These are phyloP conservation scores for Xylariomycetidae sp. DNA, from an alignment of 2,329 filamentous ascomycete species.

Conservation along the genomic window DNA sequence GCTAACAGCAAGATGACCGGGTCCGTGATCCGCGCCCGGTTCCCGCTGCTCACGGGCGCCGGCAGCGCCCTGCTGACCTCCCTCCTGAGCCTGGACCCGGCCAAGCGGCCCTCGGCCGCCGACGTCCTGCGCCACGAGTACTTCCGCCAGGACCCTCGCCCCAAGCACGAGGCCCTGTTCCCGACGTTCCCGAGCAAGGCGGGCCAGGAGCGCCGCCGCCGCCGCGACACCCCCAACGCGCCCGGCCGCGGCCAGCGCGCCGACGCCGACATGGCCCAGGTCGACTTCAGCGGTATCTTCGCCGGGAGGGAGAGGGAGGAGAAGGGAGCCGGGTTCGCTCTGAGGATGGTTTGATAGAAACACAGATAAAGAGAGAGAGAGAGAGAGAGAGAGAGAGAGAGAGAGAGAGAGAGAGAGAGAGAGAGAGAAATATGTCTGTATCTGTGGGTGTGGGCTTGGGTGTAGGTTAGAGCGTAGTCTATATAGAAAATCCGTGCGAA, in stretches of 20 bases:
- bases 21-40: conserved; percentile 66
- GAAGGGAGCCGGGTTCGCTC: conserved; percentile 58
- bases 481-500: too few species aligned
- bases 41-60: conserved; percentile 74
- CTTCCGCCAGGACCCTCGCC: conserved; percentile 83
- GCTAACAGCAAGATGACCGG: too few species aligned
- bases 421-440: too few species aligned
- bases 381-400: too few species aligned
- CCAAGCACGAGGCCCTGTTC: conserved; percentile 88
- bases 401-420: too few species aligned
- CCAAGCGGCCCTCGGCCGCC: conserved; percentile 61
- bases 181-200: conserved; percentile 96
- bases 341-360: conserved; percentile 60
- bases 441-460: too few species aligned
- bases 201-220: conserved; percentile 76
- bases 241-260: conserved; percentile 71
- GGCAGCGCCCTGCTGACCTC: conserved; percentile 65
- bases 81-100: conserved; percentile 72
- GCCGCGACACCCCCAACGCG: conserved; percentile 73
- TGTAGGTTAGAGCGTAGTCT: too few species aligned
- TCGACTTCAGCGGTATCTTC: conserved; percentile 70
- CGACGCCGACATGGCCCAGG: conserved; percentile 45
- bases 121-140: conserved; percentile 77
- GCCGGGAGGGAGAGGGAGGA: conserved; percentile 61
- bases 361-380: too few species aligned